Evolutionary conservation across 2,329 filamentous ascomycete species (phyloP).

Genomic region (Magnaporthiopsis poae): DNA sequence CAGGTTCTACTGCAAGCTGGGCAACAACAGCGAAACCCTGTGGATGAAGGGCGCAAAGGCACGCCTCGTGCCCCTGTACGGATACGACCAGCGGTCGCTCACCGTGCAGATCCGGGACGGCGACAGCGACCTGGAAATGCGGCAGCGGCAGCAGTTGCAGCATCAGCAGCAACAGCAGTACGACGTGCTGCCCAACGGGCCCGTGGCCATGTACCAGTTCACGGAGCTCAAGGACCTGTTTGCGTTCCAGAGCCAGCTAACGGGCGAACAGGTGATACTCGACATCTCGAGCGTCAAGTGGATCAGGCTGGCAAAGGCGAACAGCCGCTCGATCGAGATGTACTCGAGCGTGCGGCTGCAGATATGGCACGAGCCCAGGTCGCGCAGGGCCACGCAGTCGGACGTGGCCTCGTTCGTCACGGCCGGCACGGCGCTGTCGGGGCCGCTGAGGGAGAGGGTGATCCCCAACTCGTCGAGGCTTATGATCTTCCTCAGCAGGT

Average conservation of each 20-base stretch:
- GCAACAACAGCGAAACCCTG: slow-evolving; percentile 19
- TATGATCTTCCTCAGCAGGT: slow-evolving; percentile 18
- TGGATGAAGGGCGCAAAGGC: slow-evolving; percentile 21
- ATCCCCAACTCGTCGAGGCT: slow-evolving; percentile 17
- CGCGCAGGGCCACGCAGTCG: slow-evolving; percentile 12
- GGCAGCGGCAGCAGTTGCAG: slow-evolving; percentile 11
- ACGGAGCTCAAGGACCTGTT: slow-evolving; percentile 17
- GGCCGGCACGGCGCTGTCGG: slow-evolving; percentile 19
- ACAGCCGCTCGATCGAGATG: slow-evolving; percentile 15
- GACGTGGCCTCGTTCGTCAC: slow-evolving; percentile 20
- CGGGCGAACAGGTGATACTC: slow-evolving; percentile 20
- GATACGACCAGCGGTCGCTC: slow-evolving; percentile 19
- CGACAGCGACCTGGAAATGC: slow-evolving; percentile 11
- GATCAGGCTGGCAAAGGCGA: slow-evolving; percentile 15
- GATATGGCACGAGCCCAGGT: slow-evolving; percentile 20
- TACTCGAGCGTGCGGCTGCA: slow-evolving; percentile 19
- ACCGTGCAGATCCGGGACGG: slow-evolving; percentile 20
- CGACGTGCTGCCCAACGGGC: slow-evolving; percentile 9
- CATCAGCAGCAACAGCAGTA: too few species aligned
- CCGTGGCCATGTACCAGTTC: slow-evolving; percentile 21
- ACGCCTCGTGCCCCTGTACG: slow-evolving; percentile 20
- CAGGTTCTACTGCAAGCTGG: slow-evolving; percentile 19
- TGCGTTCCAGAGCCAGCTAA: slow-evolving; percentile 20
- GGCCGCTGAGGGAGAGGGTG: slow-evolving; percentile 17
- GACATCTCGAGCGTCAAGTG: slow-evolving; percentile 20